A percentile compares a stretch with the other conserved stretches of the same genome.
Conservation (phyloP, 306 rosid genomes). For the Glycyrrhiza uralensis region DNA sequence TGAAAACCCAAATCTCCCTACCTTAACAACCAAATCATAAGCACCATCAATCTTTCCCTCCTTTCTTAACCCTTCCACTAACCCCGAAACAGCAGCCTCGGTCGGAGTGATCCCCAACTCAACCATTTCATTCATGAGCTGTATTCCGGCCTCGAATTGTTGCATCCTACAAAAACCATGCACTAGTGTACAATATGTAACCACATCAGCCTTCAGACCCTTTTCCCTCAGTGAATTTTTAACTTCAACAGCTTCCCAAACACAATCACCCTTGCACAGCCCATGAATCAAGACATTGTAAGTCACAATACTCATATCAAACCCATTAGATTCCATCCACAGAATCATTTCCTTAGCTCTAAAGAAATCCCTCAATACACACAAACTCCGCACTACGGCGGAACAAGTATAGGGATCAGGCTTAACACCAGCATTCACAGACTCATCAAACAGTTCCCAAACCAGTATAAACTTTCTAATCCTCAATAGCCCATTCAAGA, state of each 20-base stretch:
- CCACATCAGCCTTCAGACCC: conserved; percentile 70
- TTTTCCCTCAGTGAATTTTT: conserved; percentile 51
- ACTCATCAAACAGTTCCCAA: conserved; percentile 61
- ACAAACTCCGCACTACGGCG: conserved; percentile 53
- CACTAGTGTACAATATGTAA: conserved; percentile 68
- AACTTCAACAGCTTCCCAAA: conserved; percentile 65
- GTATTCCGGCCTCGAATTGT: conserved; percentile 50
- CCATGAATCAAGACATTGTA: conserved; percentile 81
- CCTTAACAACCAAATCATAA: conserved; percentile 56
- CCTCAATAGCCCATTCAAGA: conserved; percentile 68
- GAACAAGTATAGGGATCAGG: conserved; percentile 72
- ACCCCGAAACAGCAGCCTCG: conserved; percentile 67
- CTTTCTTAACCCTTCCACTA: conserved; percentile 74
- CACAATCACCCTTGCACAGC: conserved; percentile 60
- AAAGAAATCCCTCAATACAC: conserved; percentile 66
- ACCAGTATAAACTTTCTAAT: conserved; percentile 57
- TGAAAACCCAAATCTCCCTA: conserved; percentile 50
- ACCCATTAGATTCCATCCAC: conserved; percentile 53
- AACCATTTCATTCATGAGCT: conserved; percentile 70
- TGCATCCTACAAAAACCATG: conserved; percentile 73
- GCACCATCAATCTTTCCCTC: conserved; percentile 54
- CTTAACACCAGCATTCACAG: conserved; percentile 53
- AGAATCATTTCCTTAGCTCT: conserved; percentile 62
- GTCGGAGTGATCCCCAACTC: conserved; percentile 55
- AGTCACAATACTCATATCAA: conserved; percentile 49